Percentiles rank a stretch among this genome's conserved stretches.
Evolutionary conservation across 2,329 filamentous ascomycete genomes (phyloP).

Genomic region (Fusarium lateritium): DNA sequence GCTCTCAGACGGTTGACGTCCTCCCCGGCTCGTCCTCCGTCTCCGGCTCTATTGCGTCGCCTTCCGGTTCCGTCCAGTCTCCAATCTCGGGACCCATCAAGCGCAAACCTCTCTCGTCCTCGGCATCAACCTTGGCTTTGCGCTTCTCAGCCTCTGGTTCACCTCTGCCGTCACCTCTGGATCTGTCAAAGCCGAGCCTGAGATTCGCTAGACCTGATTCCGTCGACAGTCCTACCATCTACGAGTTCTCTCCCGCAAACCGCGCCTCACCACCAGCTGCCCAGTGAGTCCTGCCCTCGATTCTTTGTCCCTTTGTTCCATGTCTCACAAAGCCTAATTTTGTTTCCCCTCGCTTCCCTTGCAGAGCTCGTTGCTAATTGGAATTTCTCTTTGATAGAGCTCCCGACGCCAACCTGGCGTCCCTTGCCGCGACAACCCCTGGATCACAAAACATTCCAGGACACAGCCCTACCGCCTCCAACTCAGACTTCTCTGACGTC

Average conservation of each 20-base stretch:
- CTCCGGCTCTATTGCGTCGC: conserved; percentile 30
- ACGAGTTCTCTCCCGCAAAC: conserved; percentile 65
- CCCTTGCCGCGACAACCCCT: conserved; percentile 38
- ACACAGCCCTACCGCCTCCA: conserved; percentile 60
- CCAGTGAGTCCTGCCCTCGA: conserved; percentile 48
- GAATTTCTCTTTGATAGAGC: conserved; percentile 46
- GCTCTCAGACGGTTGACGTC: conserved; percentile 48
- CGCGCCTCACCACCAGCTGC: conserved; percentile 36
- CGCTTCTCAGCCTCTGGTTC: conserved; percentile 49
- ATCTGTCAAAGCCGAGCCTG: conserved; percentile 65
- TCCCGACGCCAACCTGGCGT: conserved; percentile 45
- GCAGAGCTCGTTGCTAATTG: conserved; percentile 48
- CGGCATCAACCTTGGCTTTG: conserved; percentile 52
- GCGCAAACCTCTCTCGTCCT: conserved; percentile 73
- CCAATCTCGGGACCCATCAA: conserved; percentile 60
- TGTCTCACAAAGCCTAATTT: conserved; percentile 24
- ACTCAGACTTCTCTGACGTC: conserved; percentile 60
- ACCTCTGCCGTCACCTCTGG: conserved; percentile 53
- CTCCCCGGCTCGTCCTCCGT: conserved; percentile 40
- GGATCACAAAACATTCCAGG: conserved; percentile 58
- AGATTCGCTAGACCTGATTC: conserved; percentile 69
- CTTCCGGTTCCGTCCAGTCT: conserved; percentile 34
- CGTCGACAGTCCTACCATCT: conserved; percentile 73
- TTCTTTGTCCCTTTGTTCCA: conserved; percentile 19
- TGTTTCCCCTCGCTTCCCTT: conserved; percentile 15